phyloP scores from a whole-genome alignment of 495 filamentous ascomycete species.

The Podospora pseudopauciseta region DNA sequence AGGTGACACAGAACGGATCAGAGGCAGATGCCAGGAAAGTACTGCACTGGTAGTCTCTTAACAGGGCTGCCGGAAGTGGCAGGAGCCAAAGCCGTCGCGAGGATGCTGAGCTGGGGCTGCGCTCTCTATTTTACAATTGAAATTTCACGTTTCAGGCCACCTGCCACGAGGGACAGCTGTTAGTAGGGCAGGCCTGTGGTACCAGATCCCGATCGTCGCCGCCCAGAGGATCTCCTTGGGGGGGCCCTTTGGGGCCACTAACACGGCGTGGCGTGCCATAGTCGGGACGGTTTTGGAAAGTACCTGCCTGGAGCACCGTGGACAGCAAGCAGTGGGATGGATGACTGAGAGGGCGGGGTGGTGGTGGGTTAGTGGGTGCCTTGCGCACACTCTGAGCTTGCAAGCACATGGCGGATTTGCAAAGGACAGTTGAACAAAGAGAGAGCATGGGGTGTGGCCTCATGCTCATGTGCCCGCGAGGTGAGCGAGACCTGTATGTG shows the following conservation, averaged over 20 bases:
- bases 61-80: constrained; percentile 15
- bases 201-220: constrained; percentile 1
- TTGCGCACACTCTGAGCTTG: neutral
- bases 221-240: neutral
- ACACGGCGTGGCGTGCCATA: constrained; percentile 1
- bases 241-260: neutral
- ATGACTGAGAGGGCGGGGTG: neutral
- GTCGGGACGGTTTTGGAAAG: constrained; percentile 2
- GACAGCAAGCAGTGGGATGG: neutral
- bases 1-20: constrained; percentile 6
- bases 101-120: neutral
- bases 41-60: neutral
- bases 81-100: constrained; percentile 13
- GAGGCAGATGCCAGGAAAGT: neutral
- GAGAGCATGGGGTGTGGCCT: neutral
- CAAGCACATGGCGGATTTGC: neutral
- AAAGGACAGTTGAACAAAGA: neutral
- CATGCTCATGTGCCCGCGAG: neutral
- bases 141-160: neutral
- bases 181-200: neutral
- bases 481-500: neutral
- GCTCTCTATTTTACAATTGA: neutral
- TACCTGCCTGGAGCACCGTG: neutral
- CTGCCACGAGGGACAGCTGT: neutral
- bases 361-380: neutral